Conservation (phyloP, 23 red algal species). For the Agarophyton chilense region DNA sequence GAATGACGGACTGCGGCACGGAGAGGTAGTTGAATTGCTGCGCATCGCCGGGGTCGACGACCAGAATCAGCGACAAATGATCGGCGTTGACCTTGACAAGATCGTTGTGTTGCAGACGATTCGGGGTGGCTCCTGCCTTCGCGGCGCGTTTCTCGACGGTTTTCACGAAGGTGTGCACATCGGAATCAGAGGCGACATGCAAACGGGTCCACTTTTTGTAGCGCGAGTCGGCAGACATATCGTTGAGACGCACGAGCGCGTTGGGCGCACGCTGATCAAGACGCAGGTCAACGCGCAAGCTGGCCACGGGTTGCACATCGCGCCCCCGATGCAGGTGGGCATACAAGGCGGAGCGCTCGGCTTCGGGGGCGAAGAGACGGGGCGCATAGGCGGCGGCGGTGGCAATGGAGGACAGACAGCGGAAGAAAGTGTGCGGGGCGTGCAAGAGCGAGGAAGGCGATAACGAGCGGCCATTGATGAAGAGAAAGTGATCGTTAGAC, state of each 20-base stretch:
- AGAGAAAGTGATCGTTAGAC: background rate
- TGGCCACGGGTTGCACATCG: background rate
- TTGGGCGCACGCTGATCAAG: background rate
- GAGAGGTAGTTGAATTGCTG: slow-evolving; percentile 44
- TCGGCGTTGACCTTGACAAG: slow-evolving; percentile 48
- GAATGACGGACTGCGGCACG: slow-evolving; percentile 62
- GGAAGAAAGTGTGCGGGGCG: slow-evolving; percentile 18
- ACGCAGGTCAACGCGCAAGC: slow-evolving; percentile 16
- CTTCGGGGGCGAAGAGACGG: background rate
- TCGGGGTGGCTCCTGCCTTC: background rate
- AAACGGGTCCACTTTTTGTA: slow-evolving; percentile 47
- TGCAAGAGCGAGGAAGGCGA: background rate
- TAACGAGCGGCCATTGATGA: slow-evolving; percentile 38
- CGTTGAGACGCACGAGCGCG: slow-evolving; percentile 57
- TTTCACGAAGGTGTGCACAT: background rate
- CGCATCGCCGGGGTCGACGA: slow-evolving; percentile 58
- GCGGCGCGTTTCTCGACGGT: background rate
- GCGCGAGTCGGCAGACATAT: slow-evolving; percentile 31
- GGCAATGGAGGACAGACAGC: slow-evolving; percentile 30
- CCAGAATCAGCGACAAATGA: slow-evolving; percentile 54
- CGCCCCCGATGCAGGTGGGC: background rate
- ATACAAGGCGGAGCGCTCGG: background rate
- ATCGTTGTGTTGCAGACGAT: background rate
- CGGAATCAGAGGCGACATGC: background rate
- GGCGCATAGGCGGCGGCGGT: slow-evolving; percentile 2